These are phyloP conservation scores for Fusarium incarnatum DNA, from an alignment of 2,329 filamentous ascomycete genomes.

Conservation along the genomic window DNA sequence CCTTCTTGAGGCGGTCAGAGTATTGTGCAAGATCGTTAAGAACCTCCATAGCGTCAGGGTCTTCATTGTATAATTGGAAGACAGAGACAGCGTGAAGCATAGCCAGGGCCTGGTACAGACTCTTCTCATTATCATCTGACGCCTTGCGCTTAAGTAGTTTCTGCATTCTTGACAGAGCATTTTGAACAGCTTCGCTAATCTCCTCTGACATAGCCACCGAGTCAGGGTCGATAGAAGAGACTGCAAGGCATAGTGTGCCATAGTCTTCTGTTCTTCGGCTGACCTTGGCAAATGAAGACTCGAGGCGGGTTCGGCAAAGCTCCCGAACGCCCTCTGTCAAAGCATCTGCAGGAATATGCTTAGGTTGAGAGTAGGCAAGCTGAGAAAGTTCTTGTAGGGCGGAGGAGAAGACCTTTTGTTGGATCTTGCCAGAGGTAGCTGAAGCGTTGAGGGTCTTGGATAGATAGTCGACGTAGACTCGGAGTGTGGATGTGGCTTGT, in stretches of 20 bases:
- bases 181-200: conserved; percentile 63
- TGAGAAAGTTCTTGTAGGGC: conserved; percentile 65
- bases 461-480: conserved; percentile 66
- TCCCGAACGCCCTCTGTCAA: conserved; percentile 65
- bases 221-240: conserved; percentile 64
- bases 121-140: conserved; percentile 52
- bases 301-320: conserved; percentile 67
- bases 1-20: conserved; percentile 72
- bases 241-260: conserved; percentile 64
- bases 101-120: conserved; percentile 72
- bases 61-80: conserved; percentile 89
- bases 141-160: conserved; percentile 61
- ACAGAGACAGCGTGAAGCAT: conserved; percentile 87
- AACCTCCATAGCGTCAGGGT: conserved; percentile 85
- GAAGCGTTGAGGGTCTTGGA: conserved; percentile 62
- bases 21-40: conserved; percentile 84
- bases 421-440: conserved; percentile 46
- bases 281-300: conserved; percentile 68
- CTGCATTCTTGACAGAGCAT: conserved; percentile 64
- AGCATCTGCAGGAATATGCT: conserved; percentile 55
- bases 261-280: conserved; percentile 66
- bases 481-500: conserved; percentile 53
- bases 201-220: conserved; percentile 67
- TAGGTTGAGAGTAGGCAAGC: conserved; percentile 65
- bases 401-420: conserved; percentile 49